These are phyloP conservation scores for Lanmaoa rubissima DNA, from an alignment of 768 basidiomycete species.

Conservation along the genomic window DNA sequence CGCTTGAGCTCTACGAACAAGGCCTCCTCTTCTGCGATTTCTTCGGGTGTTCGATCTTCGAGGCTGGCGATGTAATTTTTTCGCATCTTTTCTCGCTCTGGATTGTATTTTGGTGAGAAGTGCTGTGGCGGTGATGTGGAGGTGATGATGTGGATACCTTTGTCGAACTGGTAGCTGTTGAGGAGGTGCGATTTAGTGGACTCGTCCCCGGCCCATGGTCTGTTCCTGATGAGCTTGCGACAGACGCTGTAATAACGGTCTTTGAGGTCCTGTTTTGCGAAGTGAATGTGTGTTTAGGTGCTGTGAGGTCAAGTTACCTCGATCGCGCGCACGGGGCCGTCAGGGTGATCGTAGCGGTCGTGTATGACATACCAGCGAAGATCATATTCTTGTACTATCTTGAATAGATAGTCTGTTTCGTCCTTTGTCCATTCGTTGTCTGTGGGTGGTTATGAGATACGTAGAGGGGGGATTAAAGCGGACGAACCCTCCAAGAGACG, in stretches of 20 bases:
- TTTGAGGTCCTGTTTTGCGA: conserved; percentile 66
- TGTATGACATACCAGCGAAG: conserved; percentile 85
- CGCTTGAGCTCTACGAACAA: conserved; percentile 91
- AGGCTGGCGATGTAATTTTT: conserved; percentile 85
- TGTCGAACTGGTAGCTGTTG: conserved; percentile 81
- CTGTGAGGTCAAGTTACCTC: conserved; percentile 49
- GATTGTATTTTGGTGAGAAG: not conserved
- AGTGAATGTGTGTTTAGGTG: not conserved
- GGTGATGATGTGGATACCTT: conserved; percentile 46
- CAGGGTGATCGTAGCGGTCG: conserved; percentile 82
- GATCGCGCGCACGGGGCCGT: conserved; percentile 53
- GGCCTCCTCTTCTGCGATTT: conserved; percentile 94
- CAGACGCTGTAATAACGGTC: conserved; percentile 92
- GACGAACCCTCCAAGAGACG: conserved; percentile 68
- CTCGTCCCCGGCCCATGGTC: conserved; percentile 85
- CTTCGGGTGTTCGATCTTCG: conserved; percentile 84
- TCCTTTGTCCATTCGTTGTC: conserved; percentile 89
- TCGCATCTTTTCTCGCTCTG: conserved; percentile 84
- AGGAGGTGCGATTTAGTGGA: conserved; percentile 63
- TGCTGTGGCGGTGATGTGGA: too few species aligned
- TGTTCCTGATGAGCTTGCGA: conserved; percentile 78
- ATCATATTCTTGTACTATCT: conserved; percentile 77
- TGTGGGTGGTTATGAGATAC: conserved; percentile 20
- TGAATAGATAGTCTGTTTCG: conserved; percentile 92
- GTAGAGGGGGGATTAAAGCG: not conserved